Conservation (phyloP, 768 basidiomycete species). For the Amanita brunnescens region DNA sequence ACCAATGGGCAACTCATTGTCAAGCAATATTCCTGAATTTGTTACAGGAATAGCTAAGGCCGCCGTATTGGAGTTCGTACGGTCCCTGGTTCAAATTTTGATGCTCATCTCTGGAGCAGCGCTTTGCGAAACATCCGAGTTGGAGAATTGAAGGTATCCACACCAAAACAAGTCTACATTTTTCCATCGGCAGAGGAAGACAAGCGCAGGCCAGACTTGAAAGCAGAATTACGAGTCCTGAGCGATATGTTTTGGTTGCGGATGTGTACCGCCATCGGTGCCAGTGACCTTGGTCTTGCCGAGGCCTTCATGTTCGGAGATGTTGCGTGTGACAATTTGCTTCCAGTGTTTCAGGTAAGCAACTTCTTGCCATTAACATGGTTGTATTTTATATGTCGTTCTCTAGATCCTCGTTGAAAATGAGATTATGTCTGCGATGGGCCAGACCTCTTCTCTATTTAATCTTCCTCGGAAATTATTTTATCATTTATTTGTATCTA, state of each 20-base stretch:
- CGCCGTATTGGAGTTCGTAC: not conserved
- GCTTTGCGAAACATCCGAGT: conserved; percentile 35
- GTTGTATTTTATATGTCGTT: not conserved
- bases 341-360: conserved; percentile 52
- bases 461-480: conserved; percentile 41
- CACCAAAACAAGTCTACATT: conserved; percentile 33
- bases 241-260: conserved; percentile 53
- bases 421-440: not conserved
- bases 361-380: not conserved
- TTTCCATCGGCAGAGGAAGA: conserved; percentile 16
- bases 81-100: not conserved
- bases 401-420: not conserved
- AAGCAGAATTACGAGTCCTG: conserved; percentile 38
- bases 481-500: conserved; percentile 55
- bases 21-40: too few species aligned
- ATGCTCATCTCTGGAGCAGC: conserved; percentile 13
- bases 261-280: conserved; percentile 34
- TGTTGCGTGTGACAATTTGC: conserved; percentile 59
- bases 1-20: too few species aligned
- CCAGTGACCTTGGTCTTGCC: conserved; percentile 55
- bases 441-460: conserved; percentile 9
- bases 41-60: not conserved
- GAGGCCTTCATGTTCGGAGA: conserved; percentile 79
- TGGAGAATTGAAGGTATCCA: conserved; percentile 43
- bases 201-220: conserved; percentile 11